phyloP scores from a whole-genome alignment of 2,329 filamentous ascomycete genomes.

The Myriosclerotinia curreyana region DNA sequence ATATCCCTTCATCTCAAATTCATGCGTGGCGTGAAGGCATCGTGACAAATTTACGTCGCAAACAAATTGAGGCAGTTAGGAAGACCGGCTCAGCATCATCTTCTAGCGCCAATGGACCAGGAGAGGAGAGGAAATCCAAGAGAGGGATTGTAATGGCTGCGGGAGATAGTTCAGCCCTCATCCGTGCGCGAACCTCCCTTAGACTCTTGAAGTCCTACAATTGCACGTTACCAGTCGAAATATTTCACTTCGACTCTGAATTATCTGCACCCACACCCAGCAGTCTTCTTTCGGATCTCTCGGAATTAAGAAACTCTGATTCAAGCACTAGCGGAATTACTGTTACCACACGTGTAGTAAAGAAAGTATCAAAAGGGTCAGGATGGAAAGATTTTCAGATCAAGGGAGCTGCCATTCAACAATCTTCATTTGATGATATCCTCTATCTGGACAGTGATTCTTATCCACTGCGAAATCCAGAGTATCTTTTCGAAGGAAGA shows the following conservation, averaged over 20 bases:
- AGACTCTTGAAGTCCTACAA: slow-evolving; percentile 28
- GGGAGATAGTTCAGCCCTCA: slow-evolving; percentile 23
- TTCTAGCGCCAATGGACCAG: neutral
- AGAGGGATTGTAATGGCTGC: slow-evolving; percentile 32
- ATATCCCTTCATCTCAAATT: slow-evolving; percentile 26
- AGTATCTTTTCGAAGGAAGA: slow-evolving; percentile 26
- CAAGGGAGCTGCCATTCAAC: slow-evolving; percentile 29
- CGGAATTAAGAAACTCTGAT: neutral
- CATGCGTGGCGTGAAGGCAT: slow-evolving; percentile 27
- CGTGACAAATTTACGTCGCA: slow-evolving; percentile 21
- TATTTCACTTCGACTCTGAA: slow-evolving; percentile 29
- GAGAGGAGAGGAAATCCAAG: slow-evolving; percentile 10
- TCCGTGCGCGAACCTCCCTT: slow-evolving; percentile 28
- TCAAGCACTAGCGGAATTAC: slow-evolving; percentile 2
- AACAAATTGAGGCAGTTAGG: slow-evolving; percentile 5
- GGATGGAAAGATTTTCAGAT: slow-evolving; percentile 31
- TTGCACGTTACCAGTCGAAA: slow-evolving; percentile 29
- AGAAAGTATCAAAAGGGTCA: slow-evolving; percentile 25
- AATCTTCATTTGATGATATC: slow-evolving; percentile 30
- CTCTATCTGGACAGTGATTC: slow-evolving; percentile 30
- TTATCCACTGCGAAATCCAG: slow-evolving; percentile 26
- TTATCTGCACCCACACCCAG: slow-evolving; percentile 10
- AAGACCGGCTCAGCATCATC: slow-evolving; percentile 13
- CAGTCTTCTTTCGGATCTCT: slow-evolving; percentile 4
- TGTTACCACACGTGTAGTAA: slow-evolving; percentile 25